These are phyloP conservation scores for Tilletia indica DNA, from an alignment of 1,284 basidiomycete genomes.

Conservation along the genomic window DNA sequence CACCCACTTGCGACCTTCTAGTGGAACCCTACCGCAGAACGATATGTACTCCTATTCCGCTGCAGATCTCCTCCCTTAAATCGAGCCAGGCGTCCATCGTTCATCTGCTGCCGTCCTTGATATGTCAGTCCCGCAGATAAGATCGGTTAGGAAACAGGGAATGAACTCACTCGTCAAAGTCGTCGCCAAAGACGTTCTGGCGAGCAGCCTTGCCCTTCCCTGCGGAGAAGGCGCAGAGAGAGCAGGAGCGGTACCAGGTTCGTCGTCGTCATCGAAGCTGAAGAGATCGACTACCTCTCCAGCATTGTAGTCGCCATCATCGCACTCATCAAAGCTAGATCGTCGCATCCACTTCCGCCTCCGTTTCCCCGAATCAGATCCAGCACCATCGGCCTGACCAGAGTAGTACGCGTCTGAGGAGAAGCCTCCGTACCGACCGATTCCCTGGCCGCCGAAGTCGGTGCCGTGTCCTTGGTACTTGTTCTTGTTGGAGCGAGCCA, in stretches of 20 bases:
- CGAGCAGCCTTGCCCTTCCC: conserved; percentile 19
- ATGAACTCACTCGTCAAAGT: conserved; percentile 37
- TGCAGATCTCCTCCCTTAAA: no score
- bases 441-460: conserved; percentile 64
- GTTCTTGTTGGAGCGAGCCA: conserved; percentile 85
- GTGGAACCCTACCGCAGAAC: no score
- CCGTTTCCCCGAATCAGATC: conserved; percentile 61
- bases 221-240: conserved; percentile 22
- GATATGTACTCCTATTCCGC: no score
- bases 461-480: conserved; percentile 88
- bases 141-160: no score
- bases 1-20: no score
- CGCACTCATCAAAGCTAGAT: conserved; percentile 79
- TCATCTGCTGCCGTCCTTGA: not conserved
- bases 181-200: conserved; percentile 42
- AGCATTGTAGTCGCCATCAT: conserved; percentile 90
- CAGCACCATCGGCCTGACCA: conserved; percentile 50
- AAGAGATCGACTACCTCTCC: conserved; percentile 66
- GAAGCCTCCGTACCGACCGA: conserved; percentile 77
- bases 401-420: conserved; percentile 67
- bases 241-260: conserved; percentile 36
- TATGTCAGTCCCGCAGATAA: no score
- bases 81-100: no score
- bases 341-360: conserved; percentile 60
- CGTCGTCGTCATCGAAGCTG: conserved; percentile 70